Base-by-base conservation (phyloP, 192 early-diverging fungal genomes). In the Glomus cerebriforme region DNA sequence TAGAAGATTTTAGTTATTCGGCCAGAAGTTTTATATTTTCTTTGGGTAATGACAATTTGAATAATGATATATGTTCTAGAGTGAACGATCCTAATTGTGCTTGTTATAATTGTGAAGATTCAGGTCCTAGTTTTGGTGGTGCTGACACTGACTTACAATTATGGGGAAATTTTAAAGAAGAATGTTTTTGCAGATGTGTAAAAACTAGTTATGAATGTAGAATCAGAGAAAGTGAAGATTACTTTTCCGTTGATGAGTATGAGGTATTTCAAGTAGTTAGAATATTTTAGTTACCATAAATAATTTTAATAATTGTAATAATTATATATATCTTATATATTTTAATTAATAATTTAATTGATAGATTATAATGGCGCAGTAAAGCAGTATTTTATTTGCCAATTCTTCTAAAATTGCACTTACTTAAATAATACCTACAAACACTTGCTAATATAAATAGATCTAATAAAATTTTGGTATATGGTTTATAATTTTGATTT, bases 221-320 rank as follows among this genome's bases (percentile, higher is more conserved):
- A 73, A 73, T 73, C 45, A 31, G 45, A 49, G 71, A 73, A 31
- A 26, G 9, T 45, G 26, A 45, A 73, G 31, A 24, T 32, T 54
- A 54, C 49, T 73, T 73, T 49, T 47, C 71, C 1, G 71, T 73
- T 32, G 71, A 73, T 7, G 71, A 73, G 8, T 73, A 54, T 73
- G 71, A 73, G 58, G 71, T 73, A 29, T 73, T 73, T 73, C 71
- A 73, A 47, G 49, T 73, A 4, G 22, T 49, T 34, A 58, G 49
- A 54, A 54, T 54, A 54, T 54, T 54, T 54, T 22, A 17, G 10
- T 19, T 19, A 54, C 6, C 1, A n/a, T n/a, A n/a, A n/a, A n/a
- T n/a, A n/a, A n/a, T n/a, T n/a, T 43, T 43, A 43, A 43, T 43
- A 5, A 39, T 39, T 39, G 2, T 39, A 43, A 9, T 43, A 43